Percentiles rank a stretch among this genome's conserved stretches.
phyloP scores from a whole-genome alignment of 2,329 filamentous ascomycete genomes.

The Chrysoporthe deuterocubensis region DNA sequence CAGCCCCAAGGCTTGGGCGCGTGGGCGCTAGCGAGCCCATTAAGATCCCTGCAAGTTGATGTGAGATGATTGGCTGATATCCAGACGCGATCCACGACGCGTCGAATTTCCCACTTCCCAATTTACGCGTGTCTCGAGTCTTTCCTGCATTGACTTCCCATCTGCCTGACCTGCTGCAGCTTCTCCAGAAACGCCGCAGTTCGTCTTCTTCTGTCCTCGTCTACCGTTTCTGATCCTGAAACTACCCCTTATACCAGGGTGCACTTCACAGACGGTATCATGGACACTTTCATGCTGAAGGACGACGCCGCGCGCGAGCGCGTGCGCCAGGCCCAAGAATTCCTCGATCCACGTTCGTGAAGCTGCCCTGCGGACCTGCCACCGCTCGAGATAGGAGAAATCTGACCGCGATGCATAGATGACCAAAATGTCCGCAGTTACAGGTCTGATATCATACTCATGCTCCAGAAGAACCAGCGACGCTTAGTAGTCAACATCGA shows the following conservation, averaged over 20 bases:
- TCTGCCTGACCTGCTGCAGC: neutral
- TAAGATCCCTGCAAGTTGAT: conserved; percentile 17
- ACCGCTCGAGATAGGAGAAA: neutral
- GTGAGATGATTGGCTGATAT: conserved; percentile 14
- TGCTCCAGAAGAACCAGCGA: conserved; percentile 70
- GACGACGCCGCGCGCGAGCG: conserved; percentile 86
- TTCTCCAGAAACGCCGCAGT: neutral
- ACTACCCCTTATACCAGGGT: neutral
- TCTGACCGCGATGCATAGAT: conserved; percentile 40
- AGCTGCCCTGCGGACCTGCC: neutral
- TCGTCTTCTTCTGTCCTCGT: neutral
- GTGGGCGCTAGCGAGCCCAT: neutral
- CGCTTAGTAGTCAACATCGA: conserved; percentile 79
- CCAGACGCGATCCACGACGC: conserved; percentile 12
- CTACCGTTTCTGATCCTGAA: neutral
- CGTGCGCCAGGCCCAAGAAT: conserved; percentile 85
- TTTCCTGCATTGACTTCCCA: conserved; percentile 5
- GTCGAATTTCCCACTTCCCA: conserved; percentile 8
- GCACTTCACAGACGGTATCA: conserved; percentile 41
- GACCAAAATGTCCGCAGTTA: conserved; percentile 71
- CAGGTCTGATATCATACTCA: conserved; percentile 82
- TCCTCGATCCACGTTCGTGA: conserved; percentile 84
- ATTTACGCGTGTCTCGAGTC: conserved; percentile 12
- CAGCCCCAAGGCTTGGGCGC: neutral
- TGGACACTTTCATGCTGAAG: conserved; percentile 76